Evolutionary conservation across 306 rosid genomes (phyloP).

Genomic region (Prinsepia uniflora): DNA sequence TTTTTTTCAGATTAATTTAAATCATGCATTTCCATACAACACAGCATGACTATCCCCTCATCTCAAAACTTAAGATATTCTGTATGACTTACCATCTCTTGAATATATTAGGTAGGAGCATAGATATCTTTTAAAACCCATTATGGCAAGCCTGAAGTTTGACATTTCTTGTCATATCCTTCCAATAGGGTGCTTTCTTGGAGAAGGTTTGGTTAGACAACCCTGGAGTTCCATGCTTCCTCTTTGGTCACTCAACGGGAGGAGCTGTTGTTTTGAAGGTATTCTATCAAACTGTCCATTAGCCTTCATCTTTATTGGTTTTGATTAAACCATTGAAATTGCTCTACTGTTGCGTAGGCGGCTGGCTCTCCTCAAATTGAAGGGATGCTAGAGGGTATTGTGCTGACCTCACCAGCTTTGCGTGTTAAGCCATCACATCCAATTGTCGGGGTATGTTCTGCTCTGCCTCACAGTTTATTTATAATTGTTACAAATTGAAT

Average conservation of each 20-base stretch:
- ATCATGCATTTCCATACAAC: not conserved
- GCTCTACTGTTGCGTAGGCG: constrained; percentile 44
- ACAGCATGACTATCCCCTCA: not conserved
- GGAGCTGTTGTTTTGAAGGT: constrained; percentile 97
- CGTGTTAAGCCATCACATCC: constrained; percentile 97
- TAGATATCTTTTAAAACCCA: too few species aligned
- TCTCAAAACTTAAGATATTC: not conserved
- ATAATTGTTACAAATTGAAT: not conserved
- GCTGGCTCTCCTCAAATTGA: constrained; percentile 54
- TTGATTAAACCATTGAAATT: not conserved
- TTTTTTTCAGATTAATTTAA: not conserved
- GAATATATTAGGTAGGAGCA: not conserved
- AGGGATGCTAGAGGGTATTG: constrained; percentile 73
- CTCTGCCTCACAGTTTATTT: not conserved
- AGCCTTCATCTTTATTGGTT: not conserved
- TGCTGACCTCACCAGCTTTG: constrained; percentile 92
- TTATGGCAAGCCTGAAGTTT: not conserved
- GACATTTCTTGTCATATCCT: not conserved
- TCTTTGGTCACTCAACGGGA: constrained; percentile 98
- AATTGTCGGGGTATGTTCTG: constrained; percentile 71
- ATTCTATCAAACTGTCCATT: constrained; percentile 5
- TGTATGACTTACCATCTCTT: not conserved
- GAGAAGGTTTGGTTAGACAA: constrained; percentile 77
- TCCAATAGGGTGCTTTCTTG: constrained; percentile 74
- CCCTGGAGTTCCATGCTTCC: constrained; percentile 93